Evolutionary conservation across 768 basidiomycete genomes (phyloP), one percentile per base, ranked within the genome.

Genomic region (Russula abietina): DNA sequence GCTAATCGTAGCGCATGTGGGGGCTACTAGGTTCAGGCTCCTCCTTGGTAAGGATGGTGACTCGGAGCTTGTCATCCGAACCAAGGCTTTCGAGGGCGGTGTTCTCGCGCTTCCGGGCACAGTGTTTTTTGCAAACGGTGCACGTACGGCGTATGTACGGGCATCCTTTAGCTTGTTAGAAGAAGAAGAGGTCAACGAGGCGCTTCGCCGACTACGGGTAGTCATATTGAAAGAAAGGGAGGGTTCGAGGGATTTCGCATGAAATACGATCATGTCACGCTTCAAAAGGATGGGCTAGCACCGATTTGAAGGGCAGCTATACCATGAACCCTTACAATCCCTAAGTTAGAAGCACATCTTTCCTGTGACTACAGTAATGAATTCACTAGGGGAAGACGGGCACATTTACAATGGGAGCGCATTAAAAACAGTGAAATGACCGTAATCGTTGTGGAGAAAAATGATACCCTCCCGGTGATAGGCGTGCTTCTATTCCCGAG

Each of bases 71-170:
- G 68, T 95, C 55, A 91, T 96, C 68, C 78, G 81, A 59, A 86
- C 82, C 8, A 85, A 84, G 58, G 93, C 93, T 11, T 81, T 90
- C 59, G 83, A 86, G 67, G 81, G 82, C 26, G 93, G 93, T 22
- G 89, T 97, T 9, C 82, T 97, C n/a, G 93, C 90, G 19, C 80
- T 97, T 12, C 94, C 94, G 0, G 94, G 94, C 17, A 85, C 81
- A 2, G 85, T 85, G 22, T 95, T 94, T 76, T 77, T 88, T 60
- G 91, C 93, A 17, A 84, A 81, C 62, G 86, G 84, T 14, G 75
- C 81, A 45, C 83, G 80, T 70, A 86, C 87, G 8, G 78, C 84
- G 26, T 91, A 88, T 71, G 89, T 95, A 32, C 81, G 94, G 48
- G 90, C 91, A 19, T 79, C 89, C 43, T 97, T 96, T 75, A 91